Conservation (phyloP, 345 rosid species). For the Orychophragmus violaceus region DNA sequence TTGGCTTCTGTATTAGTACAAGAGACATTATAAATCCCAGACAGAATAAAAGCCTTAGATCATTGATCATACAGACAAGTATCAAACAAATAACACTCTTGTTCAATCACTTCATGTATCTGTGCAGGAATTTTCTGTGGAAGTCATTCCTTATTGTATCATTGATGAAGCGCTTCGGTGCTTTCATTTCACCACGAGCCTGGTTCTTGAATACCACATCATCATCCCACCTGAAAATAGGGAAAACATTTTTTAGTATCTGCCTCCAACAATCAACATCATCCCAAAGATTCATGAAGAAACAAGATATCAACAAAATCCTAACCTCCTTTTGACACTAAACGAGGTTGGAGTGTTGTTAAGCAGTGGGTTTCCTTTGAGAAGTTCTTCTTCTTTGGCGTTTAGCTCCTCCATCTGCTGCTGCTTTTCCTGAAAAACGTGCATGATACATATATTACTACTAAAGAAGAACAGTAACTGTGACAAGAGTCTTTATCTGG, state of each 20-base stretch:
- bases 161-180: conserved; percentile 93
- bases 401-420: conserved; percentile 77
- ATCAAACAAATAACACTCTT: conserved; percentile 5
- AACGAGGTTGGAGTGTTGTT: conserved; percentile 69
- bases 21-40: conserved; percentile 6
- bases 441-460: background rate
- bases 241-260: background rate
- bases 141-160: conserved; percentile 95
- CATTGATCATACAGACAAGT: conserved; percentile 21
- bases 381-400: conserved; percentile 87
- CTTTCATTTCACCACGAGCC: conserved; percentile 91
- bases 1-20: conserved; percentile 10
- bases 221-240: conserved; percentile 81
- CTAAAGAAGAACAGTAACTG: background rate
- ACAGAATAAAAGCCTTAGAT: background rate
- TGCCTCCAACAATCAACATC: background rate
- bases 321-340: conserved; percentile 77
- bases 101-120: conserved; percentile 75
- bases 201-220: conserved; percentile 99
- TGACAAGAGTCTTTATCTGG: too few relatives aligned
- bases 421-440: conserved; percentile 54
- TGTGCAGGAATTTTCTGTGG: conserved; percentile 86
- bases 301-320: background rate
- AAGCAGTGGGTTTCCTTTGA: conserved; percentile 82
- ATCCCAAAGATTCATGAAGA: background rate